Evolutionary conservation across 495 filamentous ascomycete species (phyloP).

Genomic region (Hypoxylon lenormandii): DNA sequence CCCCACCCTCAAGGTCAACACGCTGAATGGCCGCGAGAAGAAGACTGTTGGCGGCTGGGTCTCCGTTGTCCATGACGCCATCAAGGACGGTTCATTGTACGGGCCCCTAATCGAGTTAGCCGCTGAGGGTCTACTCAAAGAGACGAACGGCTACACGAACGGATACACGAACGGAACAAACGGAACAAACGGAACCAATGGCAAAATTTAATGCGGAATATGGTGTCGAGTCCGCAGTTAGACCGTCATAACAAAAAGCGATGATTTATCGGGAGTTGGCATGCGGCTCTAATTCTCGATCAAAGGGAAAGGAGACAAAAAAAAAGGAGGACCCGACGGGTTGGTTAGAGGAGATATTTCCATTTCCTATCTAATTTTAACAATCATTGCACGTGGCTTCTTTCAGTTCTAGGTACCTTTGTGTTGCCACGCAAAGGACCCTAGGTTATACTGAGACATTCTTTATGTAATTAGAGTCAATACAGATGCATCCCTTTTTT

Average conservation of each 20-base stretch:
- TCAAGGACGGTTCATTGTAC: slow-evolving; percentile 48
- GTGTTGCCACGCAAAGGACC: background rate
- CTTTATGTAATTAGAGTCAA: slow-evolving; percentile 11
- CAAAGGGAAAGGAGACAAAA: background rate
- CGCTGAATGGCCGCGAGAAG: slow-evolving; percentile 31
- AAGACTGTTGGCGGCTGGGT: slow-evolving; percentile 46
- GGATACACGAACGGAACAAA: slow-evolving; percentile 24
- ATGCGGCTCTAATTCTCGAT: background rate
- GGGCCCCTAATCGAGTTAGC: slow-evolving; percentile 38
- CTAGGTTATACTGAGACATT: slow-evolving; percentile 32
- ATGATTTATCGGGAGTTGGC: background rate
- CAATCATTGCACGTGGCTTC: slow-evolving; percentile 14
- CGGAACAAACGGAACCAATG: slow-evolving; percentile 31
- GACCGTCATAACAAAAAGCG: background rate
- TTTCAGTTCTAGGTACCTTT: slow-evolving; percentile 26
- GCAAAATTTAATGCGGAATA: background rate
- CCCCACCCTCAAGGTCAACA: slow-evolving; percentile 48
- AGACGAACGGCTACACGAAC: slow-evolving; percentile 28
- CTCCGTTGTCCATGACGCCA: slow-evolving; percentile 48
- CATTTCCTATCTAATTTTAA: background rate
- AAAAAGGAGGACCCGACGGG: background rate
- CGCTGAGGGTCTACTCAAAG: slow-evolving; percentile 27
- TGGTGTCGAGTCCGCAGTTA: background rate
- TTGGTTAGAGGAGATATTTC: background rate
- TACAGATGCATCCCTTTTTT: background rate